Percentiles rank a stretch among this genome's conserved stretches.
These are phyloP conservation scores for Coniosporium tulheliwenetii DNA, from an alignment of 2,329 filamentous ascomycete species.

Conservation along the genomic window DNA sequence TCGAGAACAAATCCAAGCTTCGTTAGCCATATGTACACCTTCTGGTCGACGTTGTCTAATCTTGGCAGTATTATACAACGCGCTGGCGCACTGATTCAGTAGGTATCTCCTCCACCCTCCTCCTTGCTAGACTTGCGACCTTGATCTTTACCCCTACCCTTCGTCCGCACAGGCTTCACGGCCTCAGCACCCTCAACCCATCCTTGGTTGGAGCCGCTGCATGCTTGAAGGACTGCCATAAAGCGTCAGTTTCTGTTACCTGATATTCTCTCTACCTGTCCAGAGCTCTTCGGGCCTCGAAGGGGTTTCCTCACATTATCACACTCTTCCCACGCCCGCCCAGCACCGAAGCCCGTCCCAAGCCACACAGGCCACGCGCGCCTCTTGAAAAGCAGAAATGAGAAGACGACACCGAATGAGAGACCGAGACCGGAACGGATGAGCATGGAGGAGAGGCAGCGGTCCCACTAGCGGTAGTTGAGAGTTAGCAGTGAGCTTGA, in stretches of 20 bases:
- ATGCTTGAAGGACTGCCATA: constrained; percentile 34
- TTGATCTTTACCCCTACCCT: too few species aligned
- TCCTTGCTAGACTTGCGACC: too few species aligned
- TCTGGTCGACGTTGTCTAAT: too few species aligned
- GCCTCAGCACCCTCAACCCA: constrained; percentile 31
- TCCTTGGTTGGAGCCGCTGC: constrained; percentile 30
- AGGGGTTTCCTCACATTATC: constrained; percentile 43
- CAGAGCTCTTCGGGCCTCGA: background rate
- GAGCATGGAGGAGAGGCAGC: constrained; percentile 90
- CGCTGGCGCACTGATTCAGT: too few species aligned
- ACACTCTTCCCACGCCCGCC: constrained; percentile 95
- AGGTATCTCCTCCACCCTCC: too few species aligned
- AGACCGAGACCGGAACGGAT: constrained; percentile 94
- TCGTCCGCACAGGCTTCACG: constrained; percentile 9
- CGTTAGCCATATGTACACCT: too few species aligned
- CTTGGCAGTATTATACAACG: too few species aligned
- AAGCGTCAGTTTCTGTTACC: background rate
- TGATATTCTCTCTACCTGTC: background rate
- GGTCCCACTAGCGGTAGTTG: constrained; percentile 64
- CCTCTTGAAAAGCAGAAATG: constrained; percentile 93
- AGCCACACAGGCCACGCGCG: constrained; percentile 95
- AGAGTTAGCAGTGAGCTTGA: background rate
- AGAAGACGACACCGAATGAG: constrained; percentile 96
- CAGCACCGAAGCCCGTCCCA: constrained; percentile 86
- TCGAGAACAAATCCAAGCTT: too few species aligned